Evolutionary conservation across 331 rosid species (phyloP), one percentile per base, ranked within the genome.

Genomic region (Prunus yedoensis): DNA sequence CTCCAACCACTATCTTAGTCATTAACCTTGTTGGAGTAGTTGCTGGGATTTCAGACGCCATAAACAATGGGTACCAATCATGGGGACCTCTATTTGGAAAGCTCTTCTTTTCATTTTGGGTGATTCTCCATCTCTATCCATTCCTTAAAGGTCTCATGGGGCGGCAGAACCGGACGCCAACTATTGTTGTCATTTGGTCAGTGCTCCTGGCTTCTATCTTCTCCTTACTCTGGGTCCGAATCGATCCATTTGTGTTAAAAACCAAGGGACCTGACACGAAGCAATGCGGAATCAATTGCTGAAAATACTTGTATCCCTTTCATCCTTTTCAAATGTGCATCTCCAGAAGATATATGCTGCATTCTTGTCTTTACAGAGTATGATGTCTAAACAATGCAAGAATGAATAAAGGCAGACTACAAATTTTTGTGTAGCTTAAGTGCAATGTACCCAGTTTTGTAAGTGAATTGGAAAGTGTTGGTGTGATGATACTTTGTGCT

Each of bases 71-170:
- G 14, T 86, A 86, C 52, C 90, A 92, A 73, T 92, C 99, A 17
- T 90, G 97, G 97, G 99, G 97, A 17, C 89, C 96, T 56, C 87
- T 92, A 35, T 89, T 95, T 79, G 99, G 99, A 61, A 92, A 92
- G 85, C 97, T 92, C 72, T 92, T 95, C 88, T 95, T 95, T 50
- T 83, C 99, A 23, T 88, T 92, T 73, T 90, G 99, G 99, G 97
- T 92, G 81, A 88, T 95, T 79, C 84, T 90, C 75, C 99, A 95
- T 84, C 90, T 92, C 63, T 89, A 95, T 81, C 97, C 97, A 27
- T 92, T 95, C 97, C 99, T 92, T 58, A 95, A 95, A 78, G 99
- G 99, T 83, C 71, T 95, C 74, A 92, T 88, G 97, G 97, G 99
- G 57, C 70, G 96, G 61, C 97, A 95, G 85, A 92, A 92, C 91